Evolutionary conservation across 78 protist genomes (phyloP), one percentile per base, ranked within the genome.

Genomic region (Dictyostelium citrinum): DNA sequence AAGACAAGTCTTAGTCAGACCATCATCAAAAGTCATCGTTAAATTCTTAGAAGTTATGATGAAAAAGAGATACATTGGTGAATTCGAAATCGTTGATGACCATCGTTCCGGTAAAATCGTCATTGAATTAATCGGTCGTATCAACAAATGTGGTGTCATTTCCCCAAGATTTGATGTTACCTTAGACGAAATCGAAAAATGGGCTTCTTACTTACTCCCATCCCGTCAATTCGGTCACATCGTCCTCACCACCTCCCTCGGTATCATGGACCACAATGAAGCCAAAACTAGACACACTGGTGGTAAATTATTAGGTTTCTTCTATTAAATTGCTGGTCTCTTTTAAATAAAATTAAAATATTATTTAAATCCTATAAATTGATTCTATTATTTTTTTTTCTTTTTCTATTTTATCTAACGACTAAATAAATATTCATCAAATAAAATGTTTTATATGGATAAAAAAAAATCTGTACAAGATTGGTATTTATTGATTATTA

Each of bases 241-340:
- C 85, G 99, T 99, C 68, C 84, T 99, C 67, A 98, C 99, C 88
- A 99, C 99, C 61, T 99, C 99, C 46, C 77, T 83, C 60, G 99
- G 99, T 70, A 99, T 99, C 96, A 99, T 99, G 99, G 99, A 98
- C 90, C 99, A 99, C 97, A 99, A 97, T 83, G 99, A 99, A 96
- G 99, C 99, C 71, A 95, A 97, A 31, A 78, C 93, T 29, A 91
- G 90, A 92, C 97, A 97, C 98, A 98, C 99, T 45, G 99, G 99
- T 79, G 93, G 93, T 78, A 88, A 88, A 68, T 24, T 88, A 11
- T 35, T 88, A 20, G 92, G 93, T 78, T 78, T 78, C 83, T 45
- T 78, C 67, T 78, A 78, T 78, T 78, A 78, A 78, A 78, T 41
- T 75, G 24, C 64, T 55, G 6, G 64, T 55, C 64, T 20, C 22